phyloP scores from a whole-genome alignment of 2,329 filamentous ascomycete species.

The Blastomyces gilchristii region DNA sequence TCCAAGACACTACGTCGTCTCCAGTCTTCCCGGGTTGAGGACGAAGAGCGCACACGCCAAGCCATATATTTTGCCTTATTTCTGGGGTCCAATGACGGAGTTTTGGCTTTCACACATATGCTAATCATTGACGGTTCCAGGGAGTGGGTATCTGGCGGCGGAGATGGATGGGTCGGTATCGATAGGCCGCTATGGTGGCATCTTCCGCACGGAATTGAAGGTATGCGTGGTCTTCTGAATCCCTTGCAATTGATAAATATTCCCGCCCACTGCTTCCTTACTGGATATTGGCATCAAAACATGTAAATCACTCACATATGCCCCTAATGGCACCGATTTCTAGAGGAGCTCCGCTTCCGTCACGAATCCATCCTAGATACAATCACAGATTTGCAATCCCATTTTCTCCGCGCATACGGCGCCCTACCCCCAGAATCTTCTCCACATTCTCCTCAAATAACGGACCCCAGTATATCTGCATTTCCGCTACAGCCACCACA shows the following conservation, averaged over 20 bases:
- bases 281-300: not conserved
- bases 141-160: slow-evolving; percentile 26
- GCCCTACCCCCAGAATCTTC: slow-evolving; percentile 22
- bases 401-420: slow-evolving; percentile 35
- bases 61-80: slow-evolving; percentile 29
- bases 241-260: slow-evolving; percentile 10
- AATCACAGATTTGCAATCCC: slow-evolving; percentile 33
- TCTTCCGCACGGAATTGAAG: slow-evolving; percentile 32
- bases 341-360: slow-evolving; percentile 36
- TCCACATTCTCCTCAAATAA: slow-evolving; percentile 8
- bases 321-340: not conserved
- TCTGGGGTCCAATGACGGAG: slow-evolving; percentile 22
- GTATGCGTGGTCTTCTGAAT: slow-evolving; percentile 17
- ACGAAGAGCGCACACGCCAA: slow-evolving; percentile 33
- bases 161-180: slow-evolving; percentile 14
- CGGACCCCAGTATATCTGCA: not conserved
- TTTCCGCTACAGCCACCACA: slow-evolving; percentile 12
- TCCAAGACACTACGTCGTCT: slow-evolving; percentile 20
- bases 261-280: not conserved
- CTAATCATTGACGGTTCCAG: slow-evolving; percentile 30
- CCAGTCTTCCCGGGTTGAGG: slow-evolving; percentile 22
- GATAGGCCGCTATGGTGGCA: slow-evolving; percentile 28
- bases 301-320: not conserved
- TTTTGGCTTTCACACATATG: slow-evolving; percentile 26
- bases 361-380: slow-evolving; percentile 34